Evolutionary conservation across 179 eudicot genomes (phyloP).

Genomic region (Camellia oleifera): DNA sequence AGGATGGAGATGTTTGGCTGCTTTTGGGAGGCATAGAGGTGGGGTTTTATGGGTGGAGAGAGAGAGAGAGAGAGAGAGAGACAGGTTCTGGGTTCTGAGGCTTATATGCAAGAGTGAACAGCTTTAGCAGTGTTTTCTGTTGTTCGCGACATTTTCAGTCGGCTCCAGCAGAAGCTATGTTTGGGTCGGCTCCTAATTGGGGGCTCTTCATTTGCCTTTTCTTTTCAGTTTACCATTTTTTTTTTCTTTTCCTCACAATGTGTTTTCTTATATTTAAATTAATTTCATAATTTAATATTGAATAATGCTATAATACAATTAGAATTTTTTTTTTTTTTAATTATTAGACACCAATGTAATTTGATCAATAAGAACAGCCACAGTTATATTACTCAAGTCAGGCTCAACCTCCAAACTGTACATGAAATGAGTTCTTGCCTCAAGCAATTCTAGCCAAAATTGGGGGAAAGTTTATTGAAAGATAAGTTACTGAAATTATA

Average conservation of each 20-base stretch:
- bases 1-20: not conserved
- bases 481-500: no score
- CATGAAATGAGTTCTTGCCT: no score
- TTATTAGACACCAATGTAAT: no score
- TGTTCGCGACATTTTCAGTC: slow-evolving; percentile 28
- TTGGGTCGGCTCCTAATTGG: slow-evolving; percentile 11
- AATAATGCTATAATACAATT: no score
- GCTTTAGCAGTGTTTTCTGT: slow-evolving; percentile 28
- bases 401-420: no score
- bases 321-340: no score
- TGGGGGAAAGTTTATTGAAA: no score
- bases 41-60: slow-evolving; percentile 23
- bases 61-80: slow-evolving; percentile 20
- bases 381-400: no score
- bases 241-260: not conserved
- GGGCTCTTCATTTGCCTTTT: not conserved
- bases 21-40: not conserved
- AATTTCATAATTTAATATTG: no score
- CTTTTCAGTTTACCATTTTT: not conserved
- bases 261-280: not conserved
- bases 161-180: slow-evolving; percentile 26
- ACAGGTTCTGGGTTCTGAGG: slow-evolving; percentile 15
- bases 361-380: no score
- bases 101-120: slow-evolving; percentile 17
- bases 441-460: no score